Evolutionary conservation across 1,139 yeast genomes (phyloP).

Genomic region (Scheffersomyces lignicola): DNA sequence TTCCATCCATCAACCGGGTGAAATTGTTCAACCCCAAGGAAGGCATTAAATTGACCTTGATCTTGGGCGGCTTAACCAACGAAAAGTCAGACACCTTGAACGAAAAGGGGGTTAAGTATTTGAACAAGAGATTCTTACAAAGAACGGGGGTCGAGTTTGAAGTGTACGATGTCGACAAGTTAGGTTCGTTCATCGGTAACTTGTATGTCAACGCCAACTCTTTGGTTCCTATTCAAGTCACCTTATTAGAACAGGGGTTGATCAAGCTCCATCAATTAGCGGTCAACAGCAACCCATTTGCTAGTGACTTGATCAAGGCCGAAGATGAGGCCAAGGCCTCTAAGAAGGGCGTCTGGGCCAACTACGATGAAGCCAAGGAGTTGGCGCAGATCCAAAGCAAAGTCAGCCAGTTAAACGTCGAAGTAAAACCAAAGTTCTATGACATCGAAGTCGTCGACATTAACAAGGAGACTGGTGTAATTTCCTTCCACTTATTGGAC

Average conservation of each 20-base stretch:
- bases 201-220: slow-evolving; percentile 53
- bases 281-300: slow-evolving; percentile 56
- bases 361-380: slow-evolving; percentile 45
- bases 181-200: slow-evolving; percentile 82
- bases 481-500: slow-evolving; percentile 54
- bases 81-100: slow-evolving; percentile 44
- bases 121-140: slow-evolving; percentile 61
- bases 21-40: slow-evolving; percentile 71
- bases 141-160: slow-evolving; percentile 68
- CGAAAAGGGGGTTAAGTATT: slow-evolving; percentile 56
- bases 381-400: slow-evolving; percentile 22
- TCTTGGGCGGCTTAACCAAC: slow-evolving; percentile 72
- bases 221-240: slow-evolving; percentile 56
- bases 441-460: slow-evolving; percentile 66
- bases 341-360: slow-evolving; percentile 66
- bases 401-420: slow-evolving; percentile 23
- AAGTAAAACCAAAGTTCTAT: slow-evolving; percentile 49
- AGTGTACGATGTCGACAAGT: slow-evolving; percentile 68
- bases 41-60: slow-evolving; percentile 66
- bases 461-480: slow-evolving; percentile 37
- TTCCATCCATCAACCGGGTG: slow-evolving; percentile 66
- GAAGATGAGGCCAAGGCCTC: slow-evolving; percentile 59
- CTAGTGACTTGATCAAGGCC: slow-evolving; percentile 55
- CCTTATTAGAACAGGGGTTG: slow-evolving; percentile 64
- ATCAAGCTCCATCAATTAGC: slow-evolving; percentile 68